Conservation (phyloP, 2,329 filamentous ascomycete genomes). For the Neoascochyta sp. region DNA sequence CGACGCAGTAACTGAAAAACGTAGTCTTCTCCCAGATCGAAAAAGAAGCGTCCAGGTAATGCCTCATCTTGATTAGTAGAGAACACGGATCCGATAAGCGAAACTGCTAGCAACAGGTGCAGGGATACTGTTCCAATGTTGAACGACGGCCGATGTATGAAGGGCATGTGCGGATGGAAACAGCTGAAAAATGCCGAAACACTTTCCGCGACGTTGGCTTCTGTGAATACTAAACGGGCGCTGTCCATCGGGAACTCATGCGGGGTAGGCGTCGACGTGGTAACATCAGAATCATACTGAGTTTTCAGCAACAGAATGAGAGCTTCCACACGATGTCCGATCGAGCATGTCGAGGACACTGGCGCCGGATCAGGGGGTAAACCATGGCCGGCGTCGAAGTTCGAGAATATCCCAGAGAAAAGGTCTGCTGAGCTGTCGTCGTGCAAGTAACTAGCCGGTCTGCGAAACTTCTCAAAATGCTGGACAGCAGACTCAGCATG, state of each 20-base stretch:
- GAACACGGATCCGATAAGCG: constrained; percentile 38
- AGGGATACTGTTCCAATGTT: constrained; percentile 37
- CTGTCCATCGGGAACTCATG: constrained; percentile 1
- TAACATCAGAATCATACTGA: constrained; percentile 1
- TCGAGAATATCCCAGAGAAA: constrained; percentile 5
- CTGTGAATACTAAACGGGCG: constrained; percentile 9
- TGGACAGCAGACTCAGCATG: neutral
- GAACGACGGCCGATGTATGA: constrained; percentile 44
- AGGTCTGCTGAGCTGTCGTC: constrained; percentile 2
- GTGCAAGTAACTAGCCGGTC: neutral
- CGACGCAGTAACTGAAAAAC: constrained; percentile 7
- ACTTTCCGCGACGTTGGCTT: constrained; percentile 18
- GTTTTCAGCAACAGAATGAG: neutral
- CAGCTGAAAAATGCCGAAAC: constrained; percentile 44
- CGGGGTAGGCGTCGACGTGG: neutral
- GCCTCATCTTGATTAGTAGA: constrained; percentile 9
- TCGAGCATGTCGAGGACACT: neutral
- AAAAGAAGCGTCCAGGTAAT: constrained; percentile 8
- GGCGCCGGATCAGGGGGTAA: neutral
- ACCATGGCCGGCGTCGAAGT: neutral
- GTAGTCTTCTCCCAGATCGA: constrained; percentile 10
- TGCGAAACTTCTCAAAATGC: neutral
- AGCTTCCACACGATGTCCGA: neutral
- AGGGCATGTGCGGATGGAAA: constrained; percentile 46
- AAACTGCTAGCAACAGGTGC: constrained; percentile 40